Conservation (phyloP, 176 grass and related monocot genomes). For the Cocos nucifera region DNA sequence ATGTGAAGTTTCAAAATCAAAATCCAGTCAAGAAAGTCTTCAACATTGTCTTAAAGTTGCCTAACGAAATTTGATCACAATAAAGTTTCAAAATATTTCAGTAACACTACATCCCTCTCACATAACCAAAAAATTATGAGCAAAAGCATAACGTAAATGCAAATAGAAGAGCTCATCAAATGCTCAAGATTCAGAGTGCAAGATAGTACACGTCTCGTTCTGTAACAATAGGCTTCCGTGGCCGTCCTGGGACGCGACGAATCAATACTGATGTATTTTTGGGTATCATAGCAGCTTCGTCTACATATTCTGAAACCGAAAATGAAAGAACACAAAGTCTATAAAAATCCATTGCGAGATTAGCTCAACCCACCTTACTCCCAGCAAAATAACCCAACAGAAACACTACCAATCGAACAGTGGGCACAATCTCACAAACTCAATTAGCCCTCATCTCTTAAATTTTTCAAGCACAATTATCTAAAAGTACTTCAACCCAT, state of each 20-base stretch:
- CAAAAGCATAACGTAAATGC: slow-evolving; percentile 5
- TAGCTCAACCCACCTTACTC: slow-evolving; percentile 12
- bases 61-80: not conserved
- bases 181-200: slow-evolving; percentile 37
- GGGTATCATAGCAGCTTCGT: slow-evolving; percentile 89
- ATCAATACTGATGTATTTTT: slow-evolving; percentile 97
- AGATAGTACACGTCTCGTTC: slow-evolving; percentile 74
- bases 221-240: slow-evolving; percentile 70
- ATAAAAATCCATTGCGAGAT: slow-evolving; percentile 25
- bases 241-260: slow-evolving; percentile 82
- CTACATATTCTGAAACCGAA: slow-evolving; percentile 86
- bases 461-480: too few relatives aligned
- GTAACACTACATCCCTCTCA: too few relatives aligned
- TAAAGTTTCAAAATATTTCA: not conserved
- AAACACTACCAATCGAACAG: too few relatives aligned
- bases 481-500: too few relatives aligned
- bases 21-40: slow-evolving; percentile 10
- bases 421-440: too few relatives aligned
- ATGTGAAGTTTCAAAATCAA: slow-evolving; percentile 11
- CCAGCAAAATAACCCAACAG: not conserved
- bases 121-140: not conserved
- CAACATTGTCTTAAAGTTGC: not conserved
- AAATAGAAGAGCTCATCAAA: slow-evolving; percentile 24
- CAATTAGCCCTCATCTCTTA: too few relatives aligned
- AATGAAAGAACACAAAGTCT: slow-evolving; percentile 33